Percentiles rank a stretch among this genome's conserved stretches.
phyloP scores from a whole-genome alignment of 2,329 filamentous ascomycete genomes.

The Penicillium sp. region DNA sequence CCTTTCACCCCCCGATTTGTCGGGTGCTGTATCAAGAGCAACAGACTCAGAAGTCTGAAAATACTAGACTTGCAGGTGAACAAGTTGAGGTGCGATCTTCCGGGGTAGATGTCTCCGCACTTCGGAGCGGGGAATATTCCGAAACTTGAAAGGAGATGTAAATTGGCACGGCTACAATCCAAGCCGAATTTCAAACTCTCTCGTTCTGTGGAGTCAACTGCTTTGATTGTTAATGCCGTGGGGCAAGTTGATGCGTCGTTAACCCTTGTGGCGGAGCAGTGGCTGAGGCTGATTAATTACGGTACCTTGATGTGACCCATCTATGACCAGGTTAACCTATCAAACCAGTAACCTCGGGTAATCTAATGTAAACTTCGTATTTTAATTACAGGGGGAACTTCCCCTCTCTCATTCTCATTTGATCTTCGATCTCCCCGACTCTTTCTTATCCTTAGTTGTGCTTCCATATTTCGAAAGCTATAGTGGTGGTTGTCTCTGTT shows the following conservation, averaged over 20 bases:
- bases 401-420: slow-evolving; percentile 16
- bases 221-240: neutral
- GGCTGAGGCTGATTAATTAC: slow-evolving; percentile 13
- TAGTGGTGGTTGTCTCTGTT: slow-evolving; percentile 12
- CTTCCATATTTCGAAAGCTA: slow-evolving; percentile 10
- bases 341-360: rapidly evolving
- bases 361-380: neutral
- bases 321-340: neutral
- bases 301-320: neutral
- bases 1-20: slow-evolving; percentile 41
- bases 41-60: slow-evolving; percentile 29
- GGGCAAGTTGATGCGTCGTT: slow-evolving; percentile 5
- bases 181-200: neutral
- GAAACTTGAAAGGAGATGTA: neutral
- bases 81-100: slow-evolving; percentile 10
- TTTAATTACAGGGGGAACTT: slow-evolving; percentile 11
- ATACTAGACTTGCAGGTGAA: slow-evolving; percentile 4
- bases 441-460: slow-evolving; percentile 12
- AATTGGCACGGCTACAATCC: neutral
- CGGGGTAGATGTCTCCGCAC: slow-evolving; percentile 24
- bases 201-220: neutral
- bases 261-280: slow-evolving; percentile 12
- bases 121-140: slow-evolving; percentile 18
- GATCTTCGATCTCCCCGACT: slow-evolving; percentile 9
- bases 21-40: slow-evolving; percentile 32